Evolutionary conservation across 2,329 filamentous ascomycete species (phyloP).

Genomic region (Laburnicola sp.): DNA sequence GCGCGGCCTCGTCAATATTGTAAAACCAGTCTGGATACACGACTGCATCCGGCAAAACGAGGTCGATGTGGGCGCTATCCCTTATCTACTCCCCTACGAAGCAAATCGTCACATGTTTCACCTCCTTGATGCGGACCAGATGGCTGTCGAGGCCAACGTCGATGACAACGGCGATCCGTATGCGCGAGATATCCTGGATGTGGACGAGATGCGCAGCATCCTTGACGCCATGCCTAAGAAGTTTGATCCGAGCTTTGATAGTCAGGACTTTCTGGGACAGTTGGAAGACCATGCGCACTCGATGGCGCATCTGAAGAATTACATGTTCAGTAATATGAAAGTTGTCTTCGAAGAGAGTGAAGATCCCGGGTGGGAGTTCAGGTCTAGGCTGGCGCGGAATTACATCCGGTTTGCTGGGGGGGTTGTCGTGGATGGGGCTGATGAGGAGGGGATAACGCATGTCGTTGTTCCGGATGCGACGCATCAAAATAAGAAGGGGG

Average conservation of each 20-base stretch:
- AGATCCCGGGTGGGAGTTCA: conserved; percentile 25
- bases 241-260: conserved; percentile 20
- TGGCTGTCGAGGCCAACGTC: conserved; percentile 62
- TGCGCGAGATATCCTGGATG: conserved; percentile 64
- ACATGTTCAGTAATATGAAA: conserved; percentile 37
- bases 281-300: conserved; percentile 32
- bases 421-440: background rate
- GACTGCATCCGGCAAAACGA: conserved; percentile 73
- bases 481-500: conserved; percentile 51
- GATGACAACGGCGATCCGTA: conserved; percentile 86
- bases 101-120: conserved; percentile 72
- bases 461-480: conserved; percentile 61
- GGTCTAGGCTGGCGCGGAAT: conserved; percentile 54
- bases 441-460: conserved; percentile 11
- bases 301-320: conserved; percentile 30
- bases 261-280: conserved; percentile 29
- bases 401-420: conserved; percentile 73
- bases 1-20: conserved; percentile 67
- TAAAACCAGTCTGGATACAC: conserved; percentile 79
- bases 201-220: conserved; percentile 62
- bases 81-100: conserved; percentile 67
- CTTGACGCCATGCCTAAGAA: conserved; percentile 44
- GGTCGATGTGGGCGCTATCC: conserved; percentile 55
- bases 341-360: conserved; percentile 19
- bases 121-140: conserved; percentile 60